Evolutionary conservation across 108 stramenopile species (phyloP).

Genomic region (Mayamaea pseudoterrestris): DNA sequence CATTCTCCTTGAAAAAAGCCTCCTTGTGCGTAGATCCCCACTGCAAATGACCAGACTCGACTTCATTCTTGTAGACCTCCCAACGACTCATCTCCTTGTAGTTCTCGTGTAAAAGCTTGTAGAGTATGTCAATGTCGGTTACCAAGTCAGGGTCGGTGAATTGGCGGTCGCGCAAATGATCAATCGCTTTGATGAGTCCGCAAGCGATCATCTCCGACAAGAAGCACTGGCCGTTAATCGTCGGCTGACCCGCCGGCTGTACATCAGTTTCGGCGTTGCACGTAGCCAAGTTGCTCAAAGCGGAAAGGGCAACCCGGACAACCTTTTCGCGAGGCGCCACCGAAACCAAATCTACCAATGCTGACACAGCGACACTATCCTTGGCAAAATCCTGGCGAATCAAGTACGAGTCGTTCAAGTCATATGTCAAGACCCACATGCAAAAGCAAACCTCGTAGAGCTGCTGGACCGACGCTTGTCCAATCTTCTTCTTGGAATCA

Average conservation of each 20-base stretch:
- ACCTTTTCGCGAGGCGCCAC: slow-evolving; percentile 89
- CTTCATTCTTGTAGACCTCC: slow-evolving; percentile 89
- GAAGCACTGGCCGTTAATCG: slow-evolving; percentile 52
- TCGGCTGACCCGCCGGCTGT: slow-evolving; percentile 15
- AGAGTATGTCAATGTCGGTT: slow-evolving; percentile 59
- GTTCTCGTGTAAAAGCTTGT: slow-evolving; percentile 74
- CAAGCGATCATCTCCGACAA: slow-evolving; percentile 85
- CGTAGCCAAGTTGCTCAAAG: slow-evolving; percentile 69
- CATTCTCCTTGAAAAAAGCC: slow-evolving; percentile 87
- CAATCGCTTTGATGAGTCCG: slow-evolving; percentile 79
- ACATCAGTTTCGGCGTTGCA: slow-evolving; percentile 46
- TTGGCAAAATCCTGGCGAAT: slow-evolving; percentile 73
- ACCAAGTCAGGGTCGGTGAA: slow-evolving; percentile 88
- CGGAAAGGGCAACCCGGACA: slow-evolving; percentile 75
- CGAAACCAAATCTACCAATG: slow-evolving; percentile 72
- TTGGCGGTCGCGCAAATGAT: slow-evolving; percentile 70
- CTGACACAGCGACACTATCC: slow-evolving; percentile 46
- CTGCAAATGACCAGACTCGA: slow-evolving; percentile 76
- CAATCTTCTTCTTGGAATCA: slow-evolving; percentile 30
- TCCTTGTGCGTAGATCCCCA: slow-evolving; percentile 94
- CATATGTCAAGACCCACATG: slow-evolving; percentile 90
- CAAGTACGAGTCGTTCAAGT: slow-evolving; percentile 48
- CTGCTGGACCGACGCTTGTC: slow-evolving; percentile 80
- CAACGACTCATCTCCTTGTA: slow-evolving; percentile 89
- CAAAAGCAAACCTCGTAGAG: slow-evolving; percentile 91